Conservation (phyloP, 257 asterid genomes). For the Jaltomata sinuosa region DNA sequence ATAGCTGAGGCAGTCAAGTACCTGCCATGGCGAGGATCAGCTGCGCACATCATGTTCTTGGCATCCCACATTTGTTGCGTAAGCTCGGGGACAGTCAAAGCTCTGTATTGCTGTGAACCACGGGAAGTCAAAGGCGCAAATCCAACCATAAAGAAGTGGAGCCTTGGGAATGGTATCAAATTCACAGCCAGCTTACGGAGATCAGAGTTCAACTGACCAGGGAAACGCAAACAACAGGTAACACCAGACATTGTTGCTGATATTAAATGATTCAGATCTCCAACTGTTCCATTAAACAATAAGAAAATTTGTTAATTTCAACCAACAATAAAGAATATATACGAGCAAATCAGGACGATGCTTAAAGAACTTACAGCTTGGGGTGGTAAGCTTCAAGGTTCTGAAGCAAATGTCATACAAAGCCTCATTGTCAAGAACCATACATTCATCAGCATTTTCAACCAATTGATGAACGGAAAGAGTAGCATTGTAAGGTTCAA, state of each 20-base stretch:
- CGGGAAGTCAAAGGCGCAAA: constrained; percentile 3
- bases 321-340: no score
- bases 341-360: background rate
- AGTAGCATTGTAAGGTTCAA: background rate
- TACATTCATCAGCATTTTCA: constrained; percentile 1
- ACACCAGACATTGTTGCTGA: constrained; percentile 4
- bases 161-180: constrained; percentile 1
- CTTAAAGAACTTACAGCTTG: background rate
- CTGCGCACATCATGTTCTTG: constrained; percentile 1
- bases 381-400: background rate
- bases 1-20: constrained; percentile 2
- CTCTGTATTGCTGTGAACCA: constrained; percentile 1
- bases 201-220: background rate
- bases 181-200: background rate
- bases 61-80: constrained; percentile 4
- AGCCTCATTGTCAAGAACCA: constrained; percentile 1
- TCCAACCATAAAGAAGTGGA: constrained; percentile 2
- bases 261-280: background rate
- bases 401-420: background rate
- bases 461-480: background rate
- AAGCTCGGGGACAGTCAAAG: background rate
- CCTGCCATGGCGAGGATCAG: background rate
- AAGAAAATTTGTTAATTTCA: no score
- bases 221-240: background rate
- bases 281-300: background rate